phyloP scores from a whole-genome alignment of 495 filamentous ascomycete genomes.

The Paragyromitra xinjiangensis region DNA sequence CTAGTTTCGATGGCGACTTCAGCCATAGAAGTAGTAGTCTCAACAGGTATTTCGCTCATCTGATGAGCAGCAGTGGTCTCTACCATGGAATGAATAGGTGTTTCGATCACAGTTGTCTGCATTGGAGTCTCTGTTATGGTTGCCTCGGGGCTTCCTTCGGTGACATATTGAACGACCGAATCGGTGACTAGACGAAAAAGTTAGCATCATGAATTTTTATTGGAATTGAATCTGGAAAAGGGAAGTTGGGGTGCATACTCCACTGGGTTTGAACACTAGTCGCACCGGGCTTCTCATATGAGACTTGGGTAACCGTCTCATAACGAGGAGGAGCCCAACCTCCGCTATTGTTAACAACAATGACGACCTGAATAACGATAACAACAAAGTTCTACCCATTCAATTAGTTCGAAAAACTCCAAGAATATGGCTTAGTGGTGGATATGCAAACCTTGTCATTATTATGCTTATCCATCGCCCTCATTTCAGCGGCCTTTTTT shows the following conservation, averaged over 20 bases:
- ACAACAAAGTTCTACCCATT: conserved; percentile 37
- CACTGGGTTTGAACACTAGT: conserved; percentile 34
- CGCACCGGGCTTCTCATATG: conserved; percentile 25
- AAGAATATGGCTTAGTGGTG: neutral
- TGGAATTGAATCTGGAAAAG: neutral
- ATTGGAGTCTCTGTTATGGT: conserved; percentile 2
- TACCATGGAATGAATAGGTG: neutral
- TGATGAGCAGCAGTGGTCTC: neutral
- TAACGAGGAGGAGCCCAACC: conserved; percentile 18
- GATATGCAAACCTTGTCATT: conserved; percentile 36
- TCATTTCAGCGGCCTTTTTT: conserved; percentile 30
- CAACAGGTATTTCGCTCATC: neutral
- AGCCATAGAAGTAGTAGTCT: neutral
- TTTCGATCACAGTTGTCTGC: neutral
- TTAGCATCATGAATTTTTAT: conserved; percentile 14
- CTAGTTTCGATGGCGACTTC: conserved; percentile 2
- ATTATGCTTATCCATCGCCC: conserved; percentile 25
- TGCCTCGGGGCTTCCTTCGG: conserved; percentile 13
- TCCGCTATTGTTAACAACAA: conserved; percentile 23
- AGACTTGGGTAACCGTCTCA: conserved; percentile 36
- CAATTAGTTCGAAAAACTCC: neutral
- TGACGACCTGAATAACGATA: conserved; percentile 33
- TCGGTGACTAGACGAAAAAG: conserved; percentile 30
- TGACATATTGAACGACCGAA: conserved; percentile 34
- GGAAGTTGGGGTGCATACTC: conserved; percentile 5